Evolutionary conservation across 345 rosid species (phyloP), one percentile per base, ranked within the genome.

Genomic region (Populus alba): DNA sequence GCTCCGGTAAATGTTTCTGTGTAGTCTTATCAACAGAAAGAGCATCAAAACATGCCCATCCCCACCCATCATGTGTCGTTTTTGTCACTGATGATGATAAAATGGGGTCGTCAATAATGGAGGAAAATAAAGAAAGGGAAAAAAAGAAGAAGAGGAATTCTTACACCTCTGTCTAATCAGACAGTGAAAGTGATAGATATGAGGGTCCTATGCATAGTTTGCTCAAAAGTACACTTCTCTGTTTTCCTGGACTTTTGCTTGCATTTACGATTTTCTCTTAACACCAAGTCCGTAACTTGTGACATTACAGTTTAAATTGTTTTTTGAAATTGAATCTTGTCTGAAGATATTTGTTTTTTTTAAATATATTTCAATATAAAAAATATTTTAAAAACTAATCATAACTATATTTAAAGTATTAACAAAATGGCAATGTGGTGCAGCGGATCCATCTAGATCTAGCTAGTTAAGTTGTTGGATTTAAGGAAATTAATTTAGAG

Each of bases 21-120:
- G 69, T 77, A 5, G 84, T 86, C 91, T 66, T 70, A 77, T 86
- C 89, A 83, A 16, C 16, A 27, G 51, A 31, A 74, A 80, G 76
- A 78, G 83, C 84, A 63, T 76, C 84, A 80, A 76, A 25, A 10
- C 65, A 37, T 7, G 11, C 25, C n/a, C 25, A 23, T 11, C 25
- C 47, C 25, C 75, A 63, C 47, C 2, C 37, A 16, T 53, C 77
- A 38, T 61, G 75, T 1, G 71, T 79, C 27, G 47, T 79, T 61
- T 77, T 35, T 74, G 38, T 81, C 87, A 72, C 69, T 41, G 76
- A 53, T 55, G 72, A 49, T 23, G 29, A 35, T 29, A 15, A 7
- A 12, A 49, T 25, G 33, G 71, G 80, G 70, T 27, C 81, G 16
- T 38, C 17, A 23, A 45, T 45, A 43, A 59, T 9, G n/a, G 49